phyloP scores from a whole-genome alignment of 805 yeast genomes.

The Komagataella pastoris region DNA sequence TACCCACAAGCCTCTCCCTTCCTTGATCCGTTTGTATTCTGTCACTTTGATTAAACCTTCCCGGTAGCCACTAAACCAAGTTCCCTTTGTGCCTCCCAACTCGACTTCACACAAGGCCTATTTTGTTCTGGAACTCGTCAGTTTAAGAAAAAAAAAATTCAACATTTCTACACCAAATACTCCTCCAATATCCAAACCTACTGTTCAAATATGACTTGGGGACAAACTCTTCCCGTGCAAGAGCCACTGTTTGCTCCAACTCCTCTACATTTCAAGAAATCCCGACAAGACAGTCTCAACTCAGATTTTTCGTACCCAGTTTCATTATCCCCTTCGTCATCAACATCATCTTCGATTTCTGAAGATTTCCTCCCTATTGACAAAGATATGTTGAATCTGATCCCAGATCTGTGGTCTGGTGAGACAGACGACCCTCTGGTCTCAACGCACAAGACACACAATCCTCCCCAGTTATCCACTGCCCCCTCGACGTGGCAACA shows the following conservation, averaged over 20 bases:
- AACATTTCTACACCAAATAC: neutral
- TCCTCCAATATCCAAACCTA: neutral
- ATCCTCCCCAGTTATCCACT: neutral
- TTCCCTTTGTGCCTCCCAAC: neutral
- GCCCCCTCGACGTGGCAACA: neutral
- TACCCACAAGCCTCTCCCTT: neutral
- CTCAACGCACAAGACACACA: neutral
- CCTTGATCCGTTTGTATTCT: neutral
- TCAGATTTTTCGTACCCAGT: neutral
- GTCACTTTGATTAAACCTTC: neutral
- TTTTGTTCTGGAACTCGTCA: neutral
- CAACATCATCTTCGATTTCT: neutral
- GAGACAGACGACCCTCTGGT: neutral
- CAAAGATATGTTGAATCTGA: conserved; percentile 11
- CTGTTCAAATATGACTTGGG: neutral
- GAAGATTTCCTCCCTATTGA: neutral
- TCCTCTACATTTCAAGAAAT: neutral
- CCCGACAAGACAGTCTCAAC: neutral
- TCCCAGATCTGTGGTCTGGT: conserved; percentile 14
- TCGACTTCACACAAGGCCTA: neutral
- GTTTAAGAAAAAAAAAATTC: neutral
- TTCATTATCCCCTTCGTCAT: neutral
- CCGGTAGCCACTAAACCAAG: neutral
- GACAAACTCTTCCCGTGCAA: neutral
- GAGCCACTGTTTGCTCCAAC: neutral